Base-by-base conservation (phyloP, 139 green algal species). In the Desmodesmus armatus region DNA sequence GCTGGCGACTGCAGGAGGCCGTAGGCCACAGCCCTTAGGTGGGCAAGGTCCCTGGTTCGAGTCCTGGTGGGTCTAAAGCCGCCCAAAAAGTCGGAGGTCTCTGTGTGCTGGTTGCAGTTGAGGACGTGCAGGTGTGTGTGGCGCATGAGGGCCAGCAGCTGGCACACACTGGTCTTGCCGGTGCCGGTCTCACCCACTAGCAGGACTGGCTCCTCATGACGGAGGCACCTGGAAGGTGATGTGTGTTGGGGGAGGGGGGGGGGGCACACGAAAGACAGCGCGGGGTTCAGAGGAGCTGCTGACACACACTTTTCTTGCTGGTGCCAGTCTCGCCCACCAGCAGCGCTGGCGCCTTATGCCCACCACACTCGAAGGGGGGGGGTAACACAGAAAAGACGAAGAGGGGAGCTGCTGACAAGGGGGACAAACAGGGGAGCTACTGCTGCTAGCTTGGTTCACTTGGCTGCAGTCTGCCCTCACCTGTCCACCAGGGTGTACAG, bases 71-170 rank as follows among this genome's bases (percentile, higher is more conserved):
- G 97, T 6, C 97, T 73, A 85, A 97, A 99, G 9, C 97, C 95
- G 33, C 98, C 98, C 67, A 99, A 85, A 83, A 99, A 98, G 93
- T 99, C 98, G 0, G 93, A 95, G 5, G 96, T 96, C 90, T 99
- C 98, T 3, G 98, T 99, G 94, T 99, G 96, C 90, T 99, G 96
- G 91, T 99, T 98, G 93, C 98, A 99, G 90, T 99, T 99, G 85
- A 99, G 84, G 53, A 98, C 98, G 78, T 96, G 94, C 80, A 99
- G 91, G 23, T 80, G 83, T 88, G 97, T 96, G 37, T 88, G 90
- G 5, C 91, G 84, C 83, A 98, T 92, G 39, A 95, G 85, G 23
- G 97, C 96, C 35, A 98, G 83, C 89, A 99, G 87, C 92, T 99
- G 98, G 85, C 95, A 98, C 63, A 98, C 96, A 1, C 96, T 99